Conservation (phyloP, 208 protist species). For the Acanthamoeba triangularis region DNA sequence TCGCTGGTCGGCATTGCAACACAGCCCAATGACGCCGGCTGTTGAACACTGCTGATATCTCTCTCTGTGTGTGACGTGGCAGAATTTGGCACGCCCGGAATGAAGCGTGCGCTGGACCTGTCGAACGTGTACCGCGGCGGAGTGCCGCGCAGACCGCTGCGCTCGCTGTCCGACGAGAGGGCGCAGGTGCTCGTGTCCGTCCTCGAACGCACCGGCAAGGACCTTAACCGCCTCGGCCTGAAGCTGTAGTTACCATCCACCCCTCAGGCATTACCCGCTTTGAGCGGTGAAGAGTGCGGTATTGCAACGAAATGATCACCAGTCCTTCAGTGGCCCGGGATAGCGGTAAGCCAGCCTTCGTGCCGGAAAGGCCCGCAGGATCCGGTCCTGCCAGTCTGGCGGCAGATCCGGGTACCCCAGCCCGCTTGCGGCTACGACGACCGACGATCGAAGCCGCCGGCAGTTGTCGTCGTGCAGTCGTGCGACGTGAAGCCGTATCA, state of each 20-base stretch:
- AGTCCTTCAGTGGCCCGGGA: too few species aligned
- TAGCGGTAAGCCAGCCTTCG: too few species aligned
- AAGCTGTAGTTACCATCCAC: not conserved
- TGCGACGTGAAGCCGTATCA: too few species aligned
- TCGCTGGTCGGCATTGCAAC: not conserved
- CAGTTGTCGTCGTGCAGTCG: too few species aligned
- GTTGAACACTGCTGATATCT: not conserved
- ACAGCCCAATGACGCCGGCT: not conserved
- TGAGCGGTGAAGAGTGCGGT: too few species aligned
- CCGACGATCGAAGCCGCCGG: too few species aligned
- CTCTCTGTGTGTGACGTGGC: not conserved
- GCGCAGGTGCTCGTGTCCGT: not conserved
- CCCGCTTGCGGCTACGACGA: too few species aligned
- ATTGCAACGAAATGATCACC: too few species aligned
- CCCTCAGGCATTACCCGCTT: too few species aligned
- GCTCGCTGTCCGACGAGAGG: constrained; percentile 36
- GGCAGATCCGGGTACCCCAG: too few species aligned
- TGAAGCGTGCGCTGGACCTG: constrained; percentile 66
- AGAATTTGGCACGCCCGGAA: constrained; percentile 36
- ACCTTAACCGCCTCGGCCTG: not conserved
- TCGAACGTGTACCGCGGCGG: not conserved
- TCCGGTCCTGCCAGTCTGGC: too few species aligned
- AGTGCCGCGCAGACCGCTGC: constrained; percentile 25
- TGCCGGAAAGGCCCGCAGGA: too few species aligned
- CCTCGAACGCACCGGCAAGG: not conserved